Conservation (phyloP, 2,329 filamentous ascomycete species). For the Aspergillus transmontanensis region DNA sequence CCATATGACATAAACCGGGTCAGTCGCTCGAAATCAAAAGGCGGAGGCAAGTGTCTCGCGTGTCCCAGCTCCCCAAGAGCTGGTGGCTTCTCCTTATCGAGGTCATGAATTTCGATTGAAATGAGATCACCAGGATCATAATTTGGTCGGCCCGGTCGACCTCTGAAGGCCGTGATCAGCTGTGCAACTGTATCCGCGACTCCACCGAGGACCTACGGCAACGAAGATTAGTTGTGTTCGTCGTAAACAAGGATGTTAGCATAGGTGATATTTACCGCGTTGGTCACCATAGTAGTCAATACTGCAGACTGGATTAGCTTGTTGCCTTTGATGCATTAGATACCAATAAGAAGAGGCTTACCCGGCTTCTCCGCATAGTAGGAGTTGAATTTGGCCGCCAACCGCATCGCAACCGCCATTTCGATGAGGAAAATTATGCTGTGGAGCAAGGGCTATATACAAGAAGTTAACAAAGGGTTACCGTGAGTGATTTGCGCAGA, state of each 20-base stretch:
- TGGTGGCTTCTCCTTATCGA: slow-evolving; percentile 77
- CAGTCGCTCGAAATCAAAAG: slow-evolving; percentile 93
- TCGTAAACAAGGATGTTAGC: background rate
- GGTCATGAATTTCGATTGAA: slow-evolving; percentile 84
- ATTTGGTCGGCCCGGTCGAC: slow-evolving; percentile 63
- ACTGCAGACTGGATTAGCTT: slow-evolving; percentile 54
- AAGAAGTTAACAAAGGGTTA: background rate
- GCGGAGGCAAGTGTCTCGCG: slow-evolving; percentile 65
- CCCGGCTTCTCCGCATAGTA: slow-evolving; percentile 90
- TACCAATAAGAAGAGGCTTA: slow-evolving; percentile 45
- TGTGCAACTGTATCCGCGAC: slow-evolving; percentile 97
- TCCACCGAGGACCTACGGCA: slow-evolving; percentile 73
- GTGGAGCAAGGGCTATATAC: slow-evolving; percentile 78
- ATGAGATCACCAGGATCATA: slow-evolving; percentile 66
- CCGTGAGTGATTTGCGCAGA: slow-evolving; percentile 3
- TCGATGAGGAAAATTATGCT: slow-evolving; percentile 82
- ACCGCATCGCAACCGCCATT: slow-evolving; percentile 79
- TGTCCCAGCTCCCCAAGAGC: slow-evolving; percentile 68
- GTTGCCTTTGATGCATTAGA: slow-evolving; percentile 7
- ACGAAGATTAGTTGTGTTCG: slow-evolving; percentile 14
- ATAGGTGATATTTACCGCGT: slow-evolving; percentile 65
- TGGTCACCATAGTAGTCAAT: slow-evolving; percentile 98
- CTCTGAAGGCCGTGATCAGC: slow-evolving; percentile 74
- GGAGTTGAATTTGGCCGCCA: slow-evolving; percentile 85
- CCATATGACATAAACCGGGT: slow-evolving; percentile 97